Evolutionary conservation across 805 yeast genomes (phyloP), one percentile per base, ranked within the genome.

Genomic region (Candida adriatica): DNA sequence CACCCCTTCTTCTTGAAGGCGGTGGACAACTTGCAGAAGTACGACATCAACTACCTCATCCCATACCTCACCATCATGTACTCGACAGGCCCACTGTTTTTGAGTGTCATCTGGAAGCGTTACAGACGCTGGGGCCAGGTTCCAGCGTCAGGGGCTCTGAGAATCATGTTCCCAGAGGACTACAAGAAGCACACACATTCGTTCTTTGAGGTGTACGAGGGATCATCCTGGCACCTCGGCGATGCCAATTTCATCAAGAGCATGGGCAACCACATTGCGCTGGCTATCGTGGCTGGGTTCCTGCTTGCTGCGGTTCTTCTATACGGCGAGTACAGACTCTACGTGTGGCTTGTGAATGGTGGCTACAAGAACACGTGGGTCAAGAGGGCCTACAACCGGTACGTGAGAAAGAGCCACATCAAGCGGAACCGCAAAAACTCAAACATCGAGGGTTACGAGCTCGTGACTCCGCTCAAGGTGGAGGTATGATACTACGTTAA

Each of bases 51-150:
- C 56, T 86, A 94, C 82, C 58, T 81, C 22, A 75, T 85, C 13
- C 95, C 96, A 10, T 88, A 88, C 60, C 63, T 87, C 39, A 86
- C 96, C 20, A 86, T 88, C 55, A 85, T 88, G 95, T 81, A 75
- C 50, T 78, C 94, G 9, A 88, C 96, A 0, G 96, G 96, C 9
- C 96, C 96, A 0, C 61, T 88, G 34, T 87, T 84, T 51, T 64
- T 88, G 26, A 79, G 92, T 14, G 87, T 84, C 21, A 69, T 88
- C 46, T 82, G 94, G 87, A 83, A 84, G 58, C 84, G 78, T 48
- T 87, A 82, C 58, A 82, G 81, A 56, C 68, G 95, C 43, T 78
- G 84, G 81, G 44, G 47, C 16, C 79, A 79, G 2, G 72, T 76
- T 13, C 75, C 82, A 1, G 80, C 70, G 18, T 70, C 74, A 6